Evolutionary conservation across 2,329 filamentous ascomycete species (phyloP).

Genomic region (Rhinocladiella mackenziei): DNA sequence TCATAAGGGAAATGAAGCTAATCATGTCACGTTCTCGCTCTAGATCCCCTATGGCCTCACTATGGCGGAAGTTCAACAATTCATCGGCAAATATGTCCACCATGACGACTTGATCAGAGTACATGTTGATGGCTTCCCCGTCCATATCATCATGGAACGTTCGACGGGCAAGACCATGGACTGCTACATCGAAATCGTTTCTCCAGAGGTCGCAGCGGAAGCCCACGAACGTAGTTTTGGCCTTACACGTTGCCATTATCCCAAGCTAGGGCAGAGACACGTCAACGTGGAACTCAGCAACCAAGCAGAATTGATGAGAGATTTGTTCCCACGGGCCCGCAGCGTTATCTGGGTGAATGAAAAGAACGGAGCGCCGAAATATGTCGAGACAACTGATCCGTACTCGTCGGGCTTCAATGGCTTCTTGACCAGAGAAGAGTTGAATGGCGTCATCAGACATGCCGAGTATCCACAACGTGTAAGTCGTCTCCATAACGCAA

Average conservation of each 20-base stretch:
- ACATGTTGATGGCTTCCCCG: conserved; percentile 38
- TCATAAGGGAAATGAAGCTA: background rate
- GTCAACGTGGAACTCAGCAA: conserved; percentile 46
- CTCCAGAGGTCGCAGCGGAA: conserved; percentile 38
- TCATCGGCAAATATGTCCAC: conserved; percentile 44
- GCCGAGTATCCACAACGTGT: conserved; percentile 49
- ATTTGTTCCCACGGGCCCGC: conserved; percentile 51
- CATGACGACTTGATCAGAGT: conserved; percentile 29
- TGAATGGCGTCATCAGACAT: conserved; percentile 45
- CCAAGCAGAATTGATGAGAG: conserved; percentile 48
- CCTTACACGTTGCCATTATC: conserved; percentile 34
- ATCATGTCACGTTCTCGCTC: conserved; percentile 1
- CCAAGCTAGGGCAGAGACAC: conserved; percentile 47
- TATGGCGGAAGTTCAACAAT: conserved; percentile 47
- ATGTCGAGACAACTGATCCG: conserved; percentile 37
- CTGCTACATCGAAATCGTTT: conserved; percentile 48
- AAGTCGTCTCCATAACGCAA: conserved; percentile 30
- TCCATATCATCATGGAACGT: conserved; percentile 58
- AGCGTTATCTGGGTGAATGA: conserved; percentile 43
- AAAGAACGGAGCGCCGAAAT: conserved; percentile 33
- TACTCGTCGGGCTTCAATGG: conserved; percentile 50
- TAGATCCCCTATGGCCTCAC: conserved; percentile 51
- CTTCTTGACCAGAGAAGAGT: conserved; percentile 50
- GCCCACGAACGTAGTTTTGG: conserved; percentile 38
- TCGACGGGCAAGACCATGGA: conserved; percentile 56